Evolutionary conservation across 441 rosid genomes (phyloP).

Genomic region (Pelargonium fulgidum): DNA sequence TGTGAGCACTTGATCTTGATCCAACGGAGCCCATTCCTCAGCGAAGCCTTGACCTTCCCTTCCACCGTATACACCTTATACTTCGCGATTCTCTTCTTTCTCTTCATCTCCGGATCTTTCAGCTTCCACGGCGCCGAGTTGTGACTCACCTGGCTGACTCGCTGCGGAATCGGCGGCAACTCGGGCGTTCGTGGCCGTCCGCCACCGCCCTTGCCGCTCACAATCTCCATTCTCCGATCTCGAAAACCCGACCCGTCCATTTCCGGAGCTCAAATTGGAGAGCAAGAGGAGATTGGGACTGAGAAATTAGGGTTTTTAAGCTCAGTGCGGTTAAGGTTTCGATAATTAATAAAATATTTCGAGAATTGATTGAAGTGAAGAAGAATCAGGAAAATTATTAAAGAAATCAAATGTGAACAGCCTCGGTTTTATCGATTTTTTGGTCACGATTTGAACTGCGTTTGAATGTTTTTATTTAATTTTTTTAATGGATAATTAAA

Average conservation of each 20-base stretch:
- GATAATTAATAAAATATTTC: background rate
- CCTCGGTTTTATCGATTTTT: too few species aligned
- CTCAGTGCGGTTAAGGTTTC: background rate
- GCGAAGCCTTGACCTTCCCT: conserved; percentile 59
- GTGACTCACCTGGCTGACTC: background rate
- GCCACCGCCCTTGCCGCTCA: conserved; percentile 43
- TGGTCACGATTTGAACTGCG: too few species aligned
- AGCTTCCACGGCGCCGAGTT: conserved; percentile 28
- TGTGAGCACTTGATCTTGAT: conserved; percentile 59
- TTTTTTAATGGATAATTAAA: too few species aligned
- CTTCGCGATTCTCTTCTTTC: conserved; percentile 65
- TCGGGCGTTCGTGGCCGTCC: too few species aligned
- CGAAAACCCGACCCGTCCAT: conserved; percentile 32
- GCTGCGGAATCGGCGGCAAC: conserved; percentile 14
- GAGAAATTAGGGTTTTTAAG: background rate
- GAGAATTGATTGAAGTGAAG: background rate
- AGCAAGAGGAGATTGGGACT: background rate
- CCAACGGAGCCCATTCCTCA: conserved; percentile 64
- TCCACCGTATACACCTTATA: conserved; percentile 69
- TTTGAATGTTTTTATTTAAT: too few species aligned
- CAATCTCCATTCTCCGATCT: conserved; percentile 42
- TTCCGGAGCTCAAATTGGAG: background rate
- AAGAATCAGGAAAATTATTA: background rate
- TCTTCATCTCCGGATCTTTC: conserved; percentile 55
- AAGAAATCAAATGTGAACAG: too few species aligned